These are phyloP conservation scores for Colletotrichum karsti DNA, from an alignment of 2,329 filamentous ascomycete species.

Conservation along the genomic window DNA sequence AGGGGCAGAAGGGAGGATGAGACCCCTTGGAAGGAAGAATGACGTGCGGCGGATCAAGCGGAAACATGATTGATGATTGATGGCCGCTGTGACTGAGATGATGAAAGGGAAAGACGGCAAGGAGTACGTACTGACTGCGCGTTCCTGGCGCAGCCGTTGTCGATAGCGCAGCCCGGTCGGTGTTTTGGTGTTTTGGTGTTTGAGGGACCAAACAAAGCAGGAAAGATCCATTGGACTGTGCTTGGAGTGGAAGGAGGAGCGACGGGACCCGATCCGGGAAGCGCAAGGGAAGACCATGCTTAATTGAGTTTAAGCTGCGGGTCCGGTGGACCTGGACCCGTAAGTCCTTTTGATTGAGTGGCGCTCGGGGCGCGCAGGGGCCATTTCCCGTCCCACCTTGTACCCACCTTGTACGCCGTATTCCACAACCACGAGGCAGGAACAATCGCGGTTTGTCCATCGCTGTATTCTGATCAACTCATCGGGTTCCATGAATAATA, in stretches of 20 bases:
- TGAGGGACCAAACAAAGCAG: background rate
- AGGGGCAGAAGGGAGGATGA: background rate
- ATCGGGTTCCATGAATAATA: background rate
- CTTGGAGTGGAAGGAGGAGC: background rate
- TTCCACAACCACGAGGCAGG: background rate
- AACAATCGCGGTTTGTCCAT: background rate
- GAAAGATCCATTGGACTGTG: background rate
- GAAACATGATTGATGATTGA: background rate
- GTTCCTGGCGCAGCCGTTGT: background rate
- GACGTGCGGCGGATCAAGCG: background rate
- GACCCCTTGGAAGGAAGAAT: background rate
- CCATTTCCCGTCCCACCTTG: background rate
- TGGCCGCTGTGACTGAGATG: background rate
- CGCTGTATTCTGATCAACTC: background rate
- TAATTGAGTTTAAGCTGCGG: slow-evolving; percentile 11
- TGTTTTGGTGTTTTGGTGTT: background rate
- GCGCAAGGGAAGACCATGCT: slow-evolving; percentile 9
- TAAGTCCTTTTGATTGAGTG: slow-evolving; percentile 13
- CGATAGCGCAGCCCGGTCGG: background rate
- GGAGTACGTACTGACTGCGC: background rate
- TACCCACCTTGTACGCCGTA: background rate
- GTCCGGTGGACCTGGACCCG: background rate
- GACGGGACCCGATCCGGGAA: slow-evolving; percentile 9
- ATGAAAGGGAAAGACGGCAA: background rate
- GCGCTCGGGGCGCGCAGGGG: background rate